phyloP scores from a whole-genome alignment of 495 filamentous ascomycete genomes.

The Aspergillus coremiiformis region DNA sequence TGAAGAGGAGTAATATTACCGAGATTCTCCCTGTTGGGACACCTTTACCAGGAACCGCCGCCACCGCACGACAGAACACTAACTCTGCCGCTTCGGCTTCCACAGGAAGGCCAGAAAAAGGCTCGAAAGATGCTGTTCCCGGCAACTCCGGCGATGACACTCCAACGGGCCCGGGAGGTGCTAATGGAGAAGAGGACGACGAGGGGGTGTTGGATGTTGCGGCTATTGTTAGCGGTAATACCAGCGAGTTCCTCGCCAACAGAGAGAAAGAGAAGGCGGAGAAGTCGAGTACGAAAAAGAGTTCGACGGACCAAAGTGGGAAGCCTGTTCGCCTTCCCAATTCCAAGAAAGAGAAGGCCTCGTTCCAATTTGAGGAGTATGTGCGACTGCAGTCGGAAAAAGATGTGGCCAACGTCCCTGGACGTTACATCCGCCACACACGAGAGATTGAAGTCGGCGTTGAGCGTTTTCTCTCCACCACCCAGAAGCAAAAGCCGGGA shows the following conservation, averaged over 20 bases:
- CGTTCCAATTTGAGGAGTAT: conserved; percentile 78
- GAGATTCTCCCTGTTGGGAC: conserved; percentile 72
- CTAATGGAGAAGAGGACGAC: conserved; percentile 48
- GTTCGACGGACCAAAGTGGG: conserved; percentile 37
- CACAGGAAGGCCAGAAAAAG: conserved; percentile 40
- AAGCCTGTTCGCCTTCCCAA: conserved; percentile 66
- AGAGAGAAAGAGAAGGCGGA: conserved; percentile 88
- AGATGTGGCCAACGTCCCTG: conserved; percentile 16
- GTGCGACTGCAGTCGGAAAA: conserved; percentile 46
- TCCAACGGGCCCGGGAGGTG: conserved; percentile 34
- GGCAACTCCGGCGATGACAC: conserved; percentile 47
- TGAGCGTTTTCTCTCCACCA: conserved; percentile 78
- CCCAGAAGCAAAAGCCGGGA: conserved; percentile 24
- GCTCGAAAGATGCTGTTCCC: conserved; percentile 28
- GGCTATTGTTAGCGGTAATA: conserved; percentile 89
- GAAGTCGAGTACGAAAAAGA: conserved; percentile 63
- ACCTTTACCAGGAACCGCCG: conserved; percentile 47
- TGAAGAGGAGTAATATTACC: conserved; percentile 83
- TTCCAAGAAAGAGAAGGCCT: conserved; percentile 63
- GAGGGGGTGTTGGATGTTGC: conserved; percentile 93
- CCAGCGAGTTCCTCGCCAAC: conserved; percentile 81
- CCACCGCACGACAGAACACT: conserved; percentile 40
- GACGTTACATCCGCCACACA: conserved; percentile 37
- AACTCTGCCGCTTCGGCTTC: conserved; percentile 54
- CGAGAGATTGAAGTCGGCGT: conserved; percentile 77